A percentile compares a stretch with the other conserved stretches of the same genome.
phyloP scores from a whole-genome alignment of 192 early-diverging fungal genomes.

The Jimgerdemannia flammicorona region DNA sequence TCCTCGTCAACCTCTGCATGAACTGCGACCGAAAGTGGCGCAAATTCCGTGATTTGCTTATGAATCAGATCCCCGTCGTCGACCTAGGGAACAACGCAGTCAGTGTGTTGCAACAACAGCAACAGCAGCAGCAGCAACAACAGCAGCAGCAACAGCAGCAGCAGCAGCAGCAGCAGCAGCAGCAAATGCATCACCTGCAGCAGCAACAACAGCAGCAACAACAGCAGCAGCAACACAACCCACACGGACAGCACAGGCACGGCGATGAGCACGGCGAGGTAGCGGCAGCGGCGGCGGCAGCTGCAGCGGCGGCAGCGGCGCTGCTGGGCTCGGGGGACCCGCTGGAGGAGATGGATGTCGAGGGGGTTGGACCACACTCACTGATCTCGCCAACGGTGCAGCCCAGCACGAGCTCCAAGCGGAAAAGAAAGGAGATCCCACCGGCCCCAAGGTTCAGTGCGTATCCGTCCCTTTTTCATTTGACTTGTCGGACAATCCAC shows the following conservation, averaged over 20 bases:
- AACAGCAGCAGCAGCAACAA: not conserved
- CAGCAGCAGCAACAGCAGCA: slow-evolving; percentile 1
- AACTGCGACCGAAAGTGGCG: slow-evolving; percentile 22
- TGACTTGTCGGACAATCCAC: not conserved
- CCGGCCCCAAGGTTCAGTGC: not conserved
- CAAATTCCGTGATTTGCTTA: slow-evolving; percentile 13
- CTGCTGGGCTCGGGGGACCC: not conserved
- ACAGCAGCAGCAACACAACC: not conserved
- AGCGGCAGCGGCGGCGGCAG: too few relatives aligned
- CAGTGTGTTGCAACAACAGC: not conserved
- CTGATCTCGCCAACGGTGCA: not conserved
- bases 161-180: not conserved
- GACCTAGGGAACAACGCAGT: not conserved
- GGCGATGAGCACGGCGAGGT: not conserved
- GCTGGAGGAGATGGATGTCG: not conserved
- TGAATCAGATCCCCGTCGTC: not conserved
- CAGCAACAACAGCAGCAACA: slow-evolving; percentile 1
- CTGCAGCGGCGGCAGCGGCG: too few relatives aligned
- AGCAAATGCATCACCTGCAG: not conserved
- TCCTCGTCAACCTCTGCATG: slow-evolving; percentile 18
- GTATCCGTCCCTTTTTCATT: not conserved
- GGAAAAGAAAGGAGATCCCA: not conserved
- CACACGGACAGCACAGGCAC: not conserved
- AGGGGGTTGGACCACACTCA: not conserved
- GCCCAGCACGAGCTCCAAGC: not conserved